A percentile compares a stretch with the other conserved stretches of the same genome.
Conservation (phyloP, 805 yeast species). For the Saccharomycopsis fibuligera region DNA sequence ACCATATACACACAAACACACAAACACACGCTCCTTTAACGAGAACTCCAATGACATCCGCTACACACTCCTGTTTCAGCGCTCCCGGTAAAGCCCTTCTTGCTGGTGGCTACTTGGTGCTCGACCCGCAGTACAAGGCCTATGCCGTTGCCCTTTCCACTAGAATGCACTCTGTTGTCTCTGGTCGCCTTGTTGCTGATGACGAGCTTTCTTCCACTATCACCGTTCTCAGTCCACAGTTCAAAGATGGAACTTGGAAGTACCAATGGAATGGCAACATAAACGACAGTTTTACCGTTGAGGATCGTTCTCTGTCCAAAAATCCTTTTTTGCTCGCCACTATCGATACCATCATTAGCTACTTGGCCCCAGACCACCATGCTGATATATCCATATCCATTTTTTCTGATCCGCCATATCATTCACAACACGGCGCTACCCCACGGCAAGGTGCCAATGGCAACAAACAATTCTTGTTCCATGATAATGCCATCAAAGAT, state of each 20-base stretch:
- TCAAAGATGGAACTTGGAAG: conserved; percentile 62
- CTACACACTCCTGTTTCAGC: conserved; percentile 59
- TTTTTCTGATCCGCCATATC: conserved; percentile 84
- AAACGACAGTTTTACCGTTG: neutral
- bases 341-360: conserved; percentile 48
- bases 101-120: conserved; percentile 91
- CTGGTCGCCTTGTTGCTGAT: conserved; percentile 9
- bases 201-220: conserved; percentile 28
- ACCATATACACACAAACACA: too few species aligned
- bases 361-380: conserved; percentile 33
- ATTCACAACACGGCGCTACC: conserved; percentile 56
- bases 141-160: conserved; percentile 84
- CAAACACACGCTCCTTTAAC: too few species aligned
- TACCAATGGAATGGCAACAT: conserved; percentile 29
- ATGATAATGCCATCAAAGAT: conserved; percentile 49
- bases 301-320: conserved; percentile 20
- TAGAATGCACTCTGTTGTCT: conserved; percentile 74
- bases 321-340: conserved; percentile 55
- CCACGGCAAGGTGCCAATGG: conserved; percentile 32
- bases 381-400: conserved; percentile 47
- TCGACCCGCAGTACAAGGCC: conserved; percentile 68
- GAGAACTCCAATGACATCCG: too few species aligned
- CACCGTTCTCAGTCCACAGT: conserved; percentile 68
- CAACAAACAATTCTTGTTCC: conserved; percentile 48
- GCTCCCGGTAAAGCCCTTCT: conserved; percentile 95